Evolutionary conservation across 306 rosid species (phyloP).

Genomic region (Corylus americana): DNA sequence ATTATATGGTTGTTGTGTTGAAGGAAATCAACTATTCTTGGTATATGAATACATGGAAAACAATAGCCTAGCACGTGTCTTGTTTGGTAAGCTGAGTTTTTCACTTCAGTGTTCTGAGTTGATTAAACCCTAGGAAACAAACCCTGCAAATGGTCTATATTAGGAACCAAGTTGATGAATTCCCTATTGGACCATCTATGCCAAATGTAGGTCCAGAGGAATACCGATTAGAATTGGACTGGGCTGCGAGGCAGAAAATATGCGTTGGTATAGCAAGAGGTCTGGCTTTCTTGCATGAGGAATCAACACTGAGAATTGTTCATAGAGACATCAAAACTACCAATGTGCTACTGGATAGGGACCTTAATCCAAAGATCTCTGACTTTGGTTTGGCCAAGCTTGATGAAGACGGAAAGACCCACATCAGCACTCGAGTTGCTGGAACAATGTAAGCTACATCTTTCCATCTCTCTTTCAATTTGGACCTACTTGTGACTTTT

Average conservation of each 20-base stretch:
- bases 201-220: constrained; percentile 2
- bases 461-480: background rate
- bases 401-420: constrained; percentile 56
- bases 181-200: background rate
- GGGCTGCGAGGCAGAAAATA: constrained; percentile 61
- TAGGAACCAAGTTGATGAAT: background rate
- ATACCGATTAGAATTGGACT: constrained; percentile 40
- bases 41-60: constrained; percentile 68
- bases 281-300: constrained; percentile 62
- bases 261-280: constrained; percentile 68
- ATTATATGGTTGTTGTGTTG: constrained; percentile 59
- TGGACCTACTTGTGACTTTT: background rate
- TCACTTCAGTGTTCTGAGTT: background rate
- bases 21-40: constrained; percentile 52
- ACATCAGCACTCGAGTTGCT: constrained; percentile 56
- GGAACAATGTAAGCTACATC: constrained; percentile 32
- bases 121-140: background rate
- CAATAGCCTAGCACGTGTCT: constrained; percentile 50
- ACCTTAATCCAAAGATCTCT: constrained; percentile 64
- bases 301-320: constrained; percentile 59
- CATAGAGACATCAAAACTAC: constrained; percentile 71
- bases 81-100: constrained; percentile 45
- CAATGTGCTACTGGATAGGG: constrained; percentile 53
- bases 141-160: background rate
- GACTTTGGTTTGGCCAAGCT: constrained; percentile 79